These are phyloP conservation scores for Xylariaceae sp. DNA, from an alignment of 2,329 filamentous ascomycete species.

Conservation along the genomic window DNA sequence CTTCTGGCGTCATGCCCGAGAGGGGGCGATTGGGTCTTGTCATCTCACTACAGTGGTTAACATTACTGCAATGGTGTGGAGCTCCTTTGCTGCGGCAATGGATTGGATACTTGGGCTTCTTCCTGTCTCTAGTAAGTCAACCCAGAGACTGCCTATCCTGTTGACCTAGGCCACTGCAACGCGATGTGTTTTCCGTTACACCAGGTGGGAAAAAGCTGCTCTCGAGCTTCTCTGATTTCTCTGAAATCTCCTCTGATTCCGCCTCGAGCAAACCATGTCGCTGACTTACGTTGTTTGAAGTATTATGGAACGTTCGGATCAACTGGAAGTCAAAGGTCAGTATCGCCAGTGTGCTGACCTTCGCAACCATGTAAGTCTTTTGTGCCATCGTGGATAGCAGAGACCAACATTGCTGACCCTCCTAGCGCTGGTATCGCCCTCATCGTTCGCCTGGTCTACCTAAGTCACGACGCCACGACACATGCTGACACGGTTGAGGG, in stretches of 20 bases:
- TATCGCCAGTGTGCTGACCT: slow-evolving; percentile 43
- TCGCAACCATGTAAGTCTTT: slow-evolving; percentile 44
- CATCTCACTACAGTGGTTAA: slow-evolving; percentile 37
- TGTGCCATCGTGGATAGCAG: neutral
- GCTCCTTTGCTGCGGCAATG: slow-evolving; percentile 39
- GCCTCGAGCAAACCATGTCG: neutral
- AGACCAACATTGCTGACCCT: slow-evolving; percentile 1
- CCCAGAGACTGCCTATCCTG: neutral
- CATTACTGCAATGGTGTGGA: slow-evolving; percentile 41
- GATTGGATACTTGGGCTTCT: slow-evolving; percentile 47
- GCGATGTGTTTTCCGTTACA: neutral
- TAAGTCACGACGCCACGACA: slow-evolving; percentile 25
- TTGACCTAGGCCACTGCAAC: neutral
- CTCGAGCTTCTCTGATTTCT: neutral
- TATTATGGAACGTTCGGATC: slow-evolving; percentile 49
- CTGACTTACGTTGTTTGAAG: slow-evolving; percentile 8
- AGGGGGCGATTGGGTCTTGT: slow-evolving; percentile 37
- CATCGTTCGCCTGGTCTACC: slow-evolving; percentile 35
- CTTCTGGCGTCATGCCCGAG: slow-evolving; percentile 42
- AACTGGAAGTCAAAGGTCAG: slow-evolving; percentile 41
- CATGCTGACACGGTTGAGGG: slow-evolving; percentile 30
- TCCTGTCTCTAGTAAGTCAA: slow-evolving; percentile 37
- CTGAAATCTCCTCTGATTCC: neutral
- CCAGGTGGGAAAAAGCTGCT: neutral
- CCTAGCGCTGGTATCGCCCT: slow-evolving; percentile 37